phyloP scores from a whole-genome alignment of 2,329 filamentous ascomycete species.

The Dothiorella sarmentorum region DNA sequence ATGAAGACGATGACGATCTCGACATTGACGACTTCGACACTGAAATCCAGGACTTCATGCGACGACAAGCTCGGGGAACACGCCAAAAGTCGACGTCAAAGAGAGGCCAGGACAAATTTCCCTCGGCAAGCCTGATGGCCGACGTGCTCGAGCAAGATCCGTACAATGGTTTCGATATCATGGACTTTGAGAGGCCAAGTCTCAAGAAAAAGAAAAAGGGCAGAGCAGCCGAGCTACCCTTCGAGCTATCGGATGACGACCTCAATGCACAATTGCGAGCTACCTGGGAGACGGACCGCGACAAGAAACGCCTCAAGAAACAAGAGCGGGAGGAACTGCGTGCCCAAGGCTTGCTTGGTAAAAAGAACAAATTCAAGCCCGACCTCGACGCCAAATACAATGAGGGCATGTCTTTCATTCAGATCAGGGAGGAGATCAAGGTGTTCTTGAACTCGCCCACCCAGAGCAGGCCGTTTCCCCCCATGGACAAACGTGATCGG shows the following conservation, averaged over 20 bases:
- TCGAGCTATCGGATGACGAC: conserved; percentile 45
- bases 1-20: conserved; percentile 36
- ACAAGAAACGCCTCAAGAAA: conserved; percentile 47
- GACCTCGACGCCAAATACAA: conserved; percentile 67
- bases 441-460: conserved; percentile 63
- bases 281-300: conserved; percentile 44
- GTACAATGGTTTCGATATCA: conserved; percentile 73
- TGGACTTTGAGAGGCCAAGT: conserved; percentile 74
- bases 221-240: conserved; percentile 51
- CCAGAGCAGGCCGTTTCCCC: conserved; percentile 69
- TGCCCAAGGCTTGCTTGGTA: conserved; percentile 42
- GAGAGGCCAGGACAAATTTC: conserved; percentile 38
- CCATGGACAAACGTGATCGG: conserved; percentile 76
- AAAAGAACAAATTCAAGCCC: conserved; percentile 41
- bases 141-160: conserved; percentile 58
- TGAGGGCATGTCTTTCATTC: conserved; percentile 65
- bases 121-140: conserved; percentile 54
- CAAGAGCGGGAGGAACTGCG: conserved; percentile 46
- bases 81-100: background rate
- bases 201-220: conserved; percentile 64
- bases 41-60: background rate
- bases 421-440: conserved; percentile 70
- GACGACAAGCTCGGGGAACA: background rate
- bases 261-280: conserved; percentile 39
- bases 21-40: conserved; percentile 18